Conservation (phyloP, 2,329 filamentous ascomycete genomes). For the Pseudogymnoascus sp. region DNA sequence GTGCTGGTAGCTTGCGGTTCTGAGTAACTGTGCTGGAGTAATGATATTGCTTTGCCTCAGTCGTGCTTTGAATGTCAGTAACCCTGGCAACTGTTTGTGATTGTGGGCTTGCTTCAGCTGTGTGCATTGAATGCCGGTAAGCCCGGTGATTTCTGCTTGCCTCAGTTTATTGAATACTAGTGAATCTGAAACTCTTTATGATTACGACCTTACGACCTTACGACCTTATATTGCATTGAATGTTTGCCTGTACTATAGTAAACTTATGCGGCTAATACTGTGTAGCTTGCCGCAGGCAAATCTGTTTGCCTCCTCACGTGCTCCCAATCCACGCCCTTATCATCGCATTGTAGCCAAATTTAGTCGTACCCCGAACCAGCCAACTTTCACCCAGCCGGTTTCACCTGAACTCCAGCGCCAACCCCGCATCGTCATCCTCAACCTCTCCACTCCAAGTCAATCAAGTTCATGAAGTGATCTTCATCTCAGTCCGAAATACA, state of each 20-base stretch:
- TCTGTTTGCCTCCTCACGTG: not conserved
- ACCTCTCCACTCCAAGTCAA: constrained; percentile 1
- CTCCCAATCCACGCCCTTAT: not conserved
- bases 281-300: not conserved
- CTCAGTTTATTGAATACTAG: not conserved
- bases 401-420: constrained; percentile 4
- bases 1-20: constrained; percentile 2
- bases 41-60: constrained; percentile 2
- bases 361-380: not conserved
- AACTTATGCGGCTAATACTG: not conserved
- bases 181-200: not conserved
- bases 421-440: not conserved
- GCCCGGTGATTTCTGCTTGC: not conserved
- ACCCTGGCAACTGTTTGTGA: not conserved
- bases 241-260: not conserved
- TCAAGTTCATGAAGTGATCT: not conserved
- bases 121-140: not conserved
- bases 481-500: not conserved
- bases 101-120: not conserved
- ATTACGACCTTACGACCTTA: not conserved
- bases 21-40: constrained; percentile 7
- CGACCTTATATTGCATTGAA: not conserved
- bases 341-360: not conserved
- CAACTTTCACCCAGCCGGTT: not conserved
- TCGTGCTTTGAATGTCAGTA: constrained; percentile 3